These are phyloP conservation scores for Corynespora cassiicola DNA, from an alignment of 2,329 filamentous ascomycete genomes.

Conservation along the genomic window DNA sequence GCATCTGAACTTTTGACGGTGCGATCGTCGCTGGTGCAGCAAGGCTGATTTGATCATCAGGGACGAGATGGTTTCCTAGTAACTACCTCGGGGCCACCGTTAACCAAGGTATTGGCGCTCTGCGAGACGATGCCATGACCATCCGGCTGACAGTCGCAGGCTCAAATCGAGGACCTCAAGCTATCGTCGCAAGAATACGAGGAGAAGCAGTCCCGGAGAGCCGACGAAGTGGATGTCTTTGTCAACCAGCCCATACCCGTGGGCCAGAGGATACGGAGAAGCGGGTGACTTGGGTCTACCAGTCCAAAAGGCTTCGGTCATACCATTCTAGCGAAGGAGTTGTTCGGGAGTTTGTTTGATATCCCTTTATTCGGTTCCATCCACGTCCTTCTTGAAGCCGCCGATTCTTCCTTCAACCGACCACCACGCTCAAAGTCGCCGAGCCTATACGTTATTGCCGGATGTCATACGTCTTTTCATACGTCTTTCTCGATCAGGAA, in stretches of 20 bases:
- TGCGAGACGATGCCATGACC: background rate
- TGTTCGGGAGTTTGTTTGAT: too few relatives aligned
- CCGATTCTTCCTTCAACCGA: too few relatives aligned
- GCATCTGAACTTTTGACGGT: background rate
- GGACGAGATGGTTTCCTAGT: conserved; percentile 52
- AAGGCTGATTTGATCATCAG: conserved; percentile 30
- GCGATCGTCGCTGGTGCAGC: conserved; percentile 8
- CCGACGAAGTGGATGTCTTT: conserved; percentile 41
- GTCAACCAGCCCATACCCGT: conserved; percentile 49
- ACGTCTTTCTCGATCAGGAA: too few relatives aligned
- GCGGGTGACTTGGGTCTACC: conserved; percentile 37
- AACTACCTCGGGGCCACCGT: conserved; percentile 46
- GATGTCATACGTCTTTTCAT: too few relatives aligned
- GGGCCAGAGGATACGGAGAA: conserved; percentile 38
- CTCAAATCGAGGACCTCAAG: conserved; percentile 52
- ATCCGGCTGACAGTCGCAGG: conserved; percentile 31
- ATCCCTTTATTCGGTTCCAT: too few relatives aligned
- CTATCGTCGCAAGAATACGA: conserved; percentile 49
- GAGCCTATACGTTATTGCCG: too few relatives aligned
- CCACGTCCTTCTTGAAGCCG: too few relatives aligned
- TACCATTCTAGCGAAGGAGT: too few relatives aligned
- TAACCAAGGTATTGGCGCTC: conserved; percentile 48
- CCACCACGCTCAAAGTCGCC: too few relatives aligned
- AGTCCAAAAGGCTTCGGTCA: too few relatives aligned
- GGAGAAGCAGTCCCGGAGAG: conserved; percentile 47